A percentile compares a stretch with the other conserved stretches of the same genome.
phyloP scores from a whole-genome alignment of 2,329 filamentous ascomycete genomes.

The Colletotrichum sp. region DNA sequence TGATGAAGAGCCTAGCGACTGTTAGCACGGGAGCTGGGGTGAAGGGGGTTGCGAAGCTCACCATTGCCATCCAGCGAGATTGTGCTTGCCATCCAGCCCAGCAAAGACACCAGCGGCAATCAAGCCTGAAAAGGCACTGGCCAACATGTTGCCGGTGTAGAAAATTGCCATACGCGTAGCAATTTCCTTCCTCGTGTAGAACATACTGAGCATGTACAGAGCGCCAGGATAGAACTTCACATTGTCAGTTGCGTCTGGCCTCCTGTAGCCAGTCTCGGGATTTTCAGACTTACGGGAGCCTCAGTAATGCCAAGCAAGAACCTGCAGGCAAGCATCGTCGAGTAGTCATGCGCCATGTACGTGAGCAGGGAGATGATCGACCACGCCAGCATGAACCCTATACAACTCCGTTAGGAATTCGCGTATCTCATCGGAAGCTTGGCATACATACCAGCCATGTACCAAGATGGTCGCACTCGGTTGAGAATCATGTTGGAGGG shows the following conservation, averaged over 20 bases:
- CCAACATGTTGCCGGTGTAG: slow-evolving; percentile 49
- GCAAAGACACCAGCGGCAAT: slow-evolving; percentile 48
- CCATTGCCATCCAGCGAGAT: slow-evolving; percentile 48
- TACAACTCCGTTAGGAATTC: not conserved
- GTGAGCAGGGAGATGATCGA: slow-evolving; percentile 20
- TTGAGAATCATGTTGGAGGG: slow-evolving; percentile 39
- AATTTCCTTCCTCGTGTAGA: slow-evolving; percentile 20
- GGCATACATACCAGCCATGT: slow-evolving; percentile 18
- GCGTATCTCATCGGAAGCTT: not conserved
- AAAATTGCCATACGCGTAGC: slow-evolving; percentile 43
- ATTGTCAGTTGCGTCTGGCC: rapidly evolving
- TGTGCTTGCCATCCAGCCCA: slow-evolving; percentile 42
- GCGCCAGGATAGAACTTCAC: slow-evolving; percentile 22
- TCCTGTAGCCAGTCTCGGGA: not conserved
- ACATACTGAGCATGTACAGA: slow-evolving; percentile 21
- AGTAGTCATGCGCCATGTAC: slow-evolving; percentile 17
- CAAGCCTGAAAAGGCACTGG: slow-evolving; percentile 48
- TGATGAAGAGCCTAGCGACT: slow-evolving; percentile 39
- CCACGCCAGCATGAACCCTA: slow-evolving; percentile 19
- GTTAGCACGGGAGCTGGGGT: rapidly evolving
- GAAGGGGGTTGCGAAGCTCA: slow-evolving; percentile 14
- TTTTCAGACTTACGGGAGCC: not conserved
- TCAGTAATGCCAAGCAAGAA: slow-evolving; percentile 23
- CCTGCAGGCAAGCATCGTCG: slow-evolving; percentile 19
- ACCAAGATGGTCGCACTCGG: slow-evolving; percentile 26